Evolutionary conservation across 257 asterid species (phyloP).

Genomic region (Apocynum venetum): DNA sequence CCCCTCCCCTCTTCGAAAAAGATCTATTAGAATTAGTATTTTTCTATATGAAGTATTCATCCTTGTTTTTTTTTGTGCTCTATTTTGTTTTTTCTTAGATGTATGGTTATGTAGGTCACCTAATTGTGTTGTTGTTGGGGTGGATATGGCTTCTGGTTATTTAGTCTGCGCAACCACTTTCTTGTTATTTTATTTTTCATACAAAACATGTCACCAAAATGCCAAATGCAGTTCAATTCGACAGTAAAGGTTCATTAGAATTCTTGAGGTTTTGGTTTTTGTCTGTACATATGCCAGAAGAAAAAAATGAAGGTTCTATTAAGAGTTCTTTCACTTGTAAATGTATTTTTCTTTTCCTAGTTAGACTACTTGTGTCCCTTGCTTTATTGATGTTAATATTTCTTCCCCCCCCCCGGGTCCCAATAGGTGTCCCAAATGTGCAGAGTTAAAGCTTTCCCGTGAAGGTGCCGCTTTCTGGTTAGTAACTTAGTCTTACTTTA

Average conservation of each 20-base stretch:
- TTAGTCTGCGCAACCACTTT: neutral
- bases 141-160: neutral
- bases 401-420: neutral
- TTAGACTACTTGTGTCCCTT: neutral
- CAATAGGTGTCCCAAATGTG: constrained; percentile 92
- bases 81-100: neutral
- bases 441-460: constrained; percentile 87
- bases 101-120: neutral
- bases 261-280: neutral
- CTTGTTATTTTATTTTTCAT: neutral
- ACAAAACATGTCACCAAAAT: neutral
- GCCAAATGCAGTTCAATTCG: neutral
- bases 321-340: neutral
- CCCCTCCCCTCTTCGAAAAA: too few relatives aligned
- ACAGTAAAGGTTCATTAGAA: neutral
- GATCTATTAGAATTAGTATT: neutral
- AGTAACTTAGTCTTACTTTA: constrained; percentile 31
- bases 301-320: neutral
- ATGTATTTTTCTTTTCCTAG: neutral
- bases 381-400: neutral
- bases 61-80: neutral
- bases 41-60: neutral
- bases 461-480: constrained; percentile 98
- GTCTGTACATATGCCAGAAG: neutral
- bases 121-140: neutral